These are phyloP conservation scores for Albugo candida DNA, from an alignment of 352 stramenopile genomes.

Conservation along the genomic window DNA sequence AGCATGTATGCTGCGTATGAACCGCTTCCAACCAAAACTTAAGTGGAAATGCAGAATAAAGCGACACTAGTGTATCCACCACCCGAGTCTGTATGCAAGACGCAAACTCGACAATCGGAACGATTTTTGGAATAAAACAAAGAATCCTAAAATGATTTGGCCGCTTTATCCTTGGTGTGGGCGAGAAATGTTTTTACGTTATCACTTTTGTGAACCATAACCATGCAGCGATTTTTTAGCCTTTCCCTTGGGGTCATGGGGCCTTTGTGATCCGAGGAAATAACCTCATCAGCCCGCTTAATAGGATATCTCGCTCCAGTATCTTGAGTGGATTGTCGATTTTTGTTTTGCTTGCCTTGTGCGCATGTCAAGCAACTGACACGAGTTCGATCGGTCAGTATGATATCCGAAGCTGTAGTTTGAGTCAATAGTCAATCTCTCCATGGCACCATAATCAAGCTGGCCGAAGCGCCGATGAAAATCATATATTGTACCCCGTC, in stretches of 20 bases:
- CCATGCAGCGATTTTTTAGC: not conserved
- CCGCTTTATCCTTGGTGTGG: not conserved
- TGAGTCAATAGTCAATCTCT: too few species aligned
- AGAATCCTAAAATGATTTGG: not conserved
- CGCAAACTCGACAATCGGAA: too few species aligned
- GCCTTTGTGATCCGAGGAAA: not conserved
- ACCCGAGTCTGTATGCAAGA: too few species aligned
- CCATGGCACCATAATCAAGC: too few species aligned
- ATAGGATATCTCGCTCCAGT: not conserved
- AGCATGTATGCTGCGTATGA: too few species aligned
- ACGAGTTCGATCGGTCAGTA: not conserved
- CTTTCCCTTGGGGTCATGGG: not conserved
- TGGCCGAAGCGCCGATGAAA: too few species aligned
- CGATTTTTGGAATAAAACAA: too few species aligned
- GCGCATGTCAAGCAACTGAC: not conserved
- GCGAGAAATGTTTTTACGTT: not conserved
- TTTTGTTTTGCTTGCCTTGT: not conserved
- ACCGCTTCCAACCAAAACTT: too few species aligned
- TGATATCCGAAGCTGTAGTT: not conserved
- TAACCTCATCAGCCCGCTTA: not conserved
- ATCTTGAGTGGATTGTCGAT: not conserved
- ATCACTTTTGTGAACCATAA: not conserved
- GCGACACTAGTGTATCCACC: too few species aligned
- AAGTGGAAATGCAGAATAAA: too few species aligned
- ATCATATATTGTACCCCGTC: too few species aligned